Conservation (phyloP, 1,139 yeast genomes). For the Ogataea hybrid region DNA sequence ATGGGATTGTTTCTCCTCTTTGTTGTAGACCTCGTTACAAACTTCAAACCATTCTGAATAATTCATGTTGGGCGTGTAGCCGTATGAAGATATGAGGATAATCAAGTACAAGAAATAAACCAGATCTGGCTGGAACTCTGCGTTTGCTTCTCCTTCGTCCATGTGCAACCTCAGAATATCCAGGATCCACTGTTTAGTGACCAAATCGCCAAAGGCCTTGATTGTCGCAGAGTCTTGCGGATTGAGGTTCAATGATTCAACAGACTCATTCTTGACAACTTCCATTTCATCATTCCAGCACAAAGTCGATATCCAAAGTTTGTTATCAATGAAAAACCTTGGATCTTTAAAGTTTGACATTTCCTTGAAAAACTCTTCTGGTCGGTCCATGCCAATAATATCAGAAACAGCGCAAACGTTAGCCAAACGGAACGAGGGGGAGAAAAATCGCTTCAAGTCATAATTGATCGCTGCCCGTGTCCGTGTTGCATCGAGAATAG, state of each 20-base stretch:
- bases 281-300: conserved; percentile 67
- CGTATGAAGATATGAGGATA: conserved; percentile 45
- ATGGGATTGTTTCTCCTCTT: conserved; percentile 64
- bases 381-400: conserved; percentile 31
- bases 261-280: conserved; percentile 40
- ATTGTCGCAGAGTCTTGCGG: conserved; percentile 43
- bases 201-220: conserved; percentile 40
- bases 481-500: conserved; percentile 51
- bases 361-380: conserved; percentile 51
- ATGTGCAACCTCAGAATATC: conserved; percentile 54
- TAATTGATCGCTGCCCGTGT: conserved; percentile 55
- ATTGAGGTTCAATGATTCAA: conserved; percentile 36
- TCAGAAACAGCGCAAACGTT: conserved; percentile 15
- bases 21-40: conserved; percentile 49
- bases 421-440: conserved; percentile 35
- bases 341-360: conserved; percentile 50
- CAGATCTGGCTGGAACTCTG: conserved; percentile 61
- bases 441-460: conserved; percentile 45
- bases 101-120: conserved; percentile 52
- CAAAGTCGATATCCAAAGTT: conserved; percentile 65
- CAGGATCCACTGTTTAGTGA: conserved; percentile 60
- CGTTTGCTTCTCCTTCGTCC: conserved; percentile 61
- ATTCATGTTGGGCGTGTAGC: conserved; percentile 36
- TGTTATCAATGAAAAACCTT: conserved; percentile 55
- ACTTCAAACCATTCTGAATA: conserved; percentile 50